phyloP scores from a whole-genome alignment of 495 filamentous ascomycete genomes.

The Aspergillus saccharolyticus region DNA sequence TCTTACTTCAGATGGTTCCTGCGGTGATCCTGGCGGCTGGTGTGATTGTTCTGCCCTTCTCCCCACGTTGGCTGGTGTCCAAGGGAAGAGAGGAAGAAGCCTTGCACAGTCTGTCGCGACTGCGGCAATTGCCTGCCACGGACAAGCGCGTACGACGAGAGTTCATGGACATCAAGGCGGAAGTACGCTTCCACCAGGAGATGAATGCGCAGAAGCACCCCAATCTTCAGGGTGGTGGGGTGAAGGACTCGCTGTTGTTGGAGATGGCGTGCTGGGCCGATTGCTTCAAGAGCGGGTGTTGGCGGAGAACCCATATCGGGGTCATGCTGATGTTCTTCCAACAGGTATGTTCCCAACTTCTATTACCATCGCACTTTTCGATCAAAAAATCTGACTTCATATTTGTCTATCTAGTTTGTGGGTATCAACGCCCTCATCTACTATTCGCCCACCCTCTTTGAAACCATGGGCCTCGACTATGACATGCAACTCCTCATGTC shows the following conservation, averaged over 20 bases:
- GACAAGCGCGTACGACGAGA: slow-evolving; percentile 46
- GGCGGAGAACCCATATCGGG: slow-evolving; percentile 52
- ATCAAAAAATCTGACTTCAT: slow-evolving; percentile 10
- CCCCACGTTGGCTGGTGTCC: slow-evolving; percentile 49
- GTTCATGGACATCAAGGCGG: slow-evolving; percentile 47
- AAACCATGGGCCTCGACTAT: slow-evolving; percentile 52
- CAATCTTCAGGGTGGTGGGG: slow-evolving; percentile 29
- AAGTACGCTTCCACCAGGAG: slow-evolving; percentile 46
- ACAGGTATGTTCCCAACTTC: slow-evolving; percentile 30
- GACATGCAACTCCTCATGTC: slow-evolving; percentile 56
- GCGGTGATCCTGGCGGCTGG: slow-evolving; percentile 41
- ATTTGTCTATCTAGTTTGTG: slow-evolving; percentile 31
- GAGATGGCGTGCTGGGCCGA: slow-evolving; percentile 46
- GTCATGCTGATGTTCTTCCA: slow-evolving; percentile 54
- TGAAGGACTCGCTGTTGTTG: slow-evolving; percentile 28
- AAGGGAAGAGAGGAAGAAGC: slow-evolving; percentile 47
- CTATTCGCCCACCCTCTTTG: slow-evolving; percentile 53
- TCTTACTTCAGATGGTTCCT: slow-evolving; percentile 47
- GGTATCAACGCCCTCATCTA: slow-evolving; percentile 52
- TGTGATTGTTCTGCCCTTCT: slow-evolving; percentile 47
- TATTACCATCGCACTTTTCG: too few species aligned
- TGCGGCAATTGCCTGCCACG: slow-evolving; percentile 38
- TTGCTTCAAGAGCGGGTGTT: slow-evolving; percentile 47
- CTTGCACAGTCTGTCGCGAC: slow-evolving; percentile 37
- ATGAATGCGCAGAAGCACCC: slow-evolving; percentile 44